phyloP scores from a whole-genome alignment of 768 basidiomycete species.

The Baorangia bicolor region DNA sequence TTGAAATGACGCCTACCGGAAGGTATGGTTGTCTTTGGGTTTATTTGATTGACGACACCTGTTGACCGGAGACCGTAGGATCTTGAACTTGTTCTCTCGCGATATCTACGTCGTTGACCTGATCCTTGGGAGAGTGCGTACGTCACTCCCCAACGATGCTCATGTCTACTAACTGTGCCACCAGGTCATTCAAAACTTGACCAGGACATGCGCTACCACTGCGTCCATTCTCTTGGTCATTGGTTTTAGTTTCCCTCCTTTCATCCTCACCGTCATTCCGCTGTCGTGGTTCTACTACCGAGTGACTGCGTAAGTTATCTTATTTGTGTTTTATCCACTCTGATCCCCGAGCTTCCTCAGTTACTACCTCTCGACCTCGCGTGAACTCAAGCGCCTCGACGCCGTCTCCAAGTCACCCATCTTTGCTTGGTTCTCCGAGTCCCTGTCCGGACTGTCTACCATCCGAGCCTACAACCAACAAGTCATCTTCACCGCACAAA shows the following conservation, averaged over 20 bases:
- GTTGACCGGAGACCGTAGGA: conserved; percentile 39
- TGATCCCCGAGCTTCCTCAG: conserved; percentile 35
- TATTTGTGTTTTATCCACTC: neutral
- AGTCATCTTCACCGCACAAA: conserved; percentile 60
- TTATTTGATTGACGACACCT: neutral
- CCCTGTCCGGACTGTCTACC: conserved; percentile 70
- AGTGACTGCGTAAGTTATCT: conserved; percentile 67
- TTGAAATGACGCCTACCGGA: conserved; percentile 86
- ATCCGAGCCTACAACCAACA: conserved; percentile 82
- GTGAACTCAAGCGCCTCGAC: conserved; percentile 86
- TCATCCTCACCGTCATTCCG: conserved; percentile 73
- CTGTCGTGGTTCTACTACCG: conserved; percentile 75
- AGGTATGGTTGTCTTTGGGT: conserved; percentile 42
- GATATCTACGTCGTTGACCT: conserved; percentile 89
- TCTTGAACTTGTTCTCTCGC: conserved; percentile 88
- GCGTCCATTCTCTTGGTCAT: conserved; percentile 71
- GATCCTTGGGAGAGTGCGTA: conserved; percentile 60
- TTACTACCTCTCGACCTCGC: conserved; percentile 84
- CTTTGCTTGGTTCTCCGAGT: conserved; percentile 86
- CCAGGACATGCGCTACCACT: conserved; percentile 61
- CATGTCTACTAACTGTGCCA: neutral
- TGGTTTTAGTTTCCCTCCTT: conserved; percentile 76
- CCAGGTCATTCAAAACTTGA: conserved; percentile 63
- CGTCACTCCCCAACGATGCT: accelerated
- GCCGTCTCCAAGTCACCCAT: conserved; percentile 89